These are phyloP conservation scores for Tricholoma hemisulphureum DNA, from an alignment of 768 basidiomycete genomes.

Conservation along the genomic window DNA sequence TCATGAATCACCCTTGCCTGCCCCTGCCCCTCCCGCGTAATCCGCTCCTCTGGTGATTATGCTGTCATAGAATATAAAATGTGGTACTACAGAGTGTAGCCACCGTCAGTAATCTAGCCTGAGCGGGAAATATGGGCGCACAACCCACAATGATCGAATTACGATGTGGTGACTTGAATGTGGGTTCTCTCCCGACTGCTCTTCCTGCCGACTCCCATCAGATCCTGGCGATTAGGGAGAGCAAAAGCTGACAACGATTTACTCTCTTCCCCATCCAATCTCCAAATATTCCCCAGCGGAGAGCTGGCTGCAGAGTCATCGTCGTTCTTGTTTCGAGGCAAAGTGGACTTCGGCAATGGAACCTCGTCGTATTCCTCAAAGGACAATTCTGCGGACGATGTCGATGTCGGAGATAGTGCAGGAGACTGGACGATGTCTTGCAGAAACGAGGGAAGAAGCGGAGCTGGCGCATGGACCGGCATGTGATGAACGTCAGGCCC, in stretches of 20 bases:
- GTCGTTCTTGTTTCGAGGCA: slow-evolving; percentile 27
- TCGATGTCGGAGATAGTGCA: slow-evolving; percentile 61
- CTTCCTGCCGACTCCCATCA: slow-evolving; percentile 36
- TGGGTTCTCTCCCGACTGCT: slow-evolving; percentile 37
- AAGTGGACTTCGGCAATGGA: slow-evolving; percentile 24
- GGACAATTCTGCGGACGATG: slow-evolving; percentile 65
- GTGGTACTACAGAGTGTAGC: background rate
- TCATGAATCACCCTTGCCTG: background rate
- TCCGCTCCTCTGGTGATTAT: background rate
- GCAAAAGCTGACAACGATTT: slow-evolving; percentile 51
- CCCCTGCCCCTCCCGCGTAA: background rate
- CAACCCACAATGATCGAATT: slow-evolving; percentile 12
- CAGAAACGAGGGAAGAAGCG: slow-evolving; percentile 74
- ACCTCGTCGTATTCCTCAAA: slow-evolving; percentile 56
- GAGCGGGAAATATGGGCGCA: background rate
- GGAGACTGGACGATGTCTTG: slow-evolving; percentile 73
- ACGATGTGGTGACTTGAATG: slow-evolving; percentile 19
- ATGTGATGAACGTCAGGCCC: slow-evolving; percentile 31
- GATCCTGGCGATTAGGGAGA: slow-evolving; percentile 41
- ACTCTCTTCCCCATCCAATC: slow-evolving; percentile 68
- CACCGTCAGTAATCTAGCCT: background rate
- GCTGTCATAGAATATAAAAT: slow-evolving; percentile 11
- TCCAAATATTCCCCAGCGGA: slow-evolving; percentile 63
- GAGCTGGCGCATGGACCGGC: slow-evolving; percentile 40
- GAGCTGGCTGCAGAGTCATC: slow-evolving; percentile 30